Base-by-base conservation (phyloP, 2,329 filamentous ascomycete species). In the Trichoderma afroharzianum region DNA sequence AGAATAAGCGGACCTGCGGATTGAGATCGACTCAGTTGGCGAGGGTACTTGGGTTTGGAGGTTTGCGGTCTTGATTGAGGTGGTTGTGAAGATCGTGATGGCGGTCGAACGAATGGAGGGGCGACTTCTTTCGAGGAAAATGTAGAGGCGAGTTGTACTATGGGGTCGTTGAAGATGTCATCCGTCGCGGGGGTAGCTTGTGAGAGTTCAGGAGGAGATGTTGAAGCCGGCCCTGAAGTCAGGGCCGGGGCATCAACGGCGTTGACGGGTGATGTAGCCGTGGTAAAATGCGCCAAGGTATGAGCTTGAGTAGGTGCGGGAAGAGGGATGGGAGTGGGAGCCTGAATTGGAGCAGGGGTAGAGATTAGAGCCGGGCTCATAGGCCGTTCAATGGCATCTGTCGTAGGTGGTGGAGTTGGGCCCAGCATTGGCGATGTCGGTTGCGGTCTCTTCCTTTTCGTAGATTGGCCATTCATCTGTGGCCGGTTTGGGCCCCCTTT, bases 331-430 rank as follows among this genome's bases (percentile, higher is more conserved):
- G 64, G 59, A 66, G 43, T 50, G 14, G 68, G 57, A 70, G 67
- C 39, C 53, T 62, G 59, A 26, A 39, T n/a, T 12, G 66, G 57
- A 58, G 61, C 33, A 28, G 59, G 55, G 47, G 67, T 47, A 36
- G 50, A 62, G 21, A 39, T 57, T 9, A 61, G 32, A 15, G 43
- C 39, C 6, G 77, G 80, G 71, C 79, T 82, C 43, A 72, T 72
- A 33, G 76, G 74, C 69, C 77, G 81, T 39, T 83, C 81, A 32
- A 75, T 69, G 18, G 79, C 77, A 72, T 83, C 81, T 6, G 81
- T 83, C 6, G 81, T 83, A 26, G 81, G 80, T 28, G 81, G 81
- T 53, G 81, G 81, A 28, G 81, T 82, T n/a, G 79, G 79, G 63
- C 76, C 79, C 70, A 79, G 74, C 12, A 53, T 73, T 7, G 76